Base-by-base conservation (phyloP, 225 moss, liverwort and hornwort genomes). In the Physcomitrellopsis africana region DNA sequence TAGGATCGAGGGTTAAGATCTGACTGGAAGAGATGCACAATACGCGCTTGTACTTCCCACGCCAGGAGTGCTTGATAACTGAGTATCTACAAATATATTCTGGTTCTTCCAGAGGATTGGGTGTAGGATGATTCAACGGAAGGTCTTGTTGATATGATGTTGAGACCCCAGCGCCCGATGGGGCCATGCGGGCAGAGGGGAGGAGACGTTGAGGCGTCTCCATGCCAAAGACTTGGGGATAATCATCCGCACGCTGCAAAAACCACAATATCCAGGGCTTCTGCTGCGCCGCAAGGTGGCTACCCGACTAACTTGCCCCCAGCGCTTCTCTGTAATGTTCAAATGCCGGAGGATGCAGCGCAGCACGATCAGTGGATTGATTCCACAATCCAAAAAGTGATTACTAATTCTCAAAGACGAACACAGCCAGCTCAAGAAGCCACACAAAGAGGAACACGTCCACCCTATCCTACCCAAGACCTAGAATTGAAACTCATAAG, bases 241-340 rank as follows among this genome's bases (percentile, higher is more conserved):
- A 89, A 75, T 84, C 91, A 89, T 93, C 81, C 89, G 93, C 83
- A 54, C 77, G 77, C 70, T 85, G 91, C 91, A 91, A 83, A 84
- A 89, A 81, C 93, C 93, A 91, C 91, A 87, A 84, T 87, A 83
- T 91, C 82, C 86, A 82, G 65, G 87, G 83, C 81, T 87, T 81
- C 81, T 84, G 89, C 83, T 87, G 81, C 74, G 84, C 84, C 74
- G 81, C 77, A 67, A 74, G 54, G 89, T 87, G 93, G 91, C 91
- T 82, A 86, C 86, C 67, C 48, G 93, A 93, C 87, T 93, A 91
- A 91, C 87, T 89, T 70, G 93, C 93, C 77, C 93, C 93, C 93
- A 93, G 91, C 76, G 89, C 93, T 89, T 75, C 89, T 63, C 73
- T 68, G 47, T 81, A 81, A 37, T 60, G 22, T 59, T 14, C n/a